Base-by-base conservation (phyloP, 345 rosid genomes). In the Eucalyptus marginata region DNA sequence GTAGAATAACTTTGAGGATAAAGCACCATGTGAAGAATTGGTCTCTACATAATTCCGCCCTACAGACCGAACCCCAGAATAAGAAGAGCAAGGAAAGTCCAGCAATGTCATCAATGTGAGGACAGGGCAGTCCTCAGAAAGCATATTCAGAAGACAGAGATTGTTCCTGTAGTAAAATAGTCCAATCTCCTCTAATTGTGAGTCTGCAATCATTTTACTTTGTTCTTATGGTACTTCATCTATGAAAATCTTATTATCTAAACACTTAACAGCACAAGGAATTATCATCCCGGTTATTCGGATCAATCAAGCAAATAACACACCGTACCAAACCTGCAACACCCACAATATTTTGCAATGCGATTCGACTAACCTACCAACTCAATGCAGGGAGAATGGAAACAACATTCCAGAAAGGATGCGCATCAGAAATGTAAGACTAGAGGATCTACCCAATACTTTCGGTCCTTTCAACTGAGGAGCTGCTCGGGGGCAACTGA, bases 301-400 rank as follows among this genome's bases (percentile, higher is more conserved):
- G 84, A 76, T 40, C 29, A 76, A 40, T 40, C 2, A 4, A 3
- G 47, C 29, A 76, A 36, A 76, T n/a, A n/a, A 40, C 47, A 76
- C 29, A 6, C 47, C 3, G 3, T 40, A 2, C 47, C 84, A 36
- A 76, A 40, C 84, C 2, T 0, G 16, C 3, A 2, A 40, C 46
- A 76, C 47, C 84, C 47, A 11, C 84, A 76, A 3, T 36, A 40
- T 3, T 36, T 40, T 11, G 84, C 84, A 40, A 11, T 0, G 14
- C 3, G 8, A 20, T 11, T 76, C 1, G 5, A 22, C 44, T 76
- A 76, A 76, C 16, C 84, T 20, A 11, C 47, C 40, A 18, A 56
- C 76, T 12, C 47, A 49, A 44, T 27, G n/a, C 46, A 62, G 2
- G n/a, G 88, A 36, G 44, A 86, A 7, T 40, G 71, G 68, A 15